phyloP scores from a whole-genome alignment of 2,329 filamentous ascomycete genomes.

The Arthrinium phaeospermum region DNA sequence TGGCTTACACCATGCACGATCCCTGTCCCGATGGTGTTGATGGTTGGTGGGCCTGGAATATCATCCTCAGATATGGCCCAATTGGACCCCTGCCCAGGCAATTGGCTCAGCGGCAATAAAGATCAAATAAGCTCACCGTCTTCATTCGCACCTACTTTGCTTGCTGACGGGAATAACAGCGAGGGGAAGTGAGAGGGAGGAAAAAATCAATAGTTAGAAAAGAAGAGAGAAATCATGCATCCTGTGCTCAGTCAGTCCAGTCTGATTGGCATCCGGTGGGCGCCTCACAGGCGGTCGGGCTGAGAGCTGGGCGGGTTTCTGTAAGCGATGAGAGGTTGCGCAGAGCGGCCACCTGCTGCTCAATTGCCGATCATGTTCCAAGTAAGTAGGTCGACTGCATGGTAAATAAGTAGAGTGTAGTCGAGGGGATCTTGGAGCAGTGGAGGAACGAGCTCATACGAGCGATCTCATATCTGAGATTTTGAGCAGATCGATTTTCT shows the following conservation, averaged over 20 bases:
- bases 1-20: background rate
- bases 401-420: background rate
- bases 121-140: slow-evolving; percentile 15
- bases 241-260: background rate
- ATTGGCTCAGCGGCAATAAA: slow-evolving; percentile 8
- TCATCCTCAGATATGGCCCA: background rate
- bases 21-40: slow-evolving; percentile 6
- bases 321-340: slow-evolving; percentile 13
- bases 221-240: background rate
- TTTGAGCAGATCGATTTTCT: background rate
- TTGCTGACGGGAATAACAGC: background rate
- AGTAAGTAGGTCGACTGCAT: background rate
- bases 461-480: background rate
- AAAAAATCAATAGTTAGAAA: background rate
- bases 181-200: background rate
- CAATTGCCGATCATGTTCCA: slow-evolving; percentile 1
- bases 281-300: slow-evolving; percentile 9
- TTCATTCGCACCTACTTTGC: background rate
- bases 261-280: background rate
- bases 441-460: too few species aligned
- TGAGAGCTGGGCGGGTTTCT: slow-evolving; percentile 15
- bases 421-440: background rate
- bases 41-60: slow-evolving; percentile 13
- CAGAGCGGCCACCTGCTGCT: background rate
- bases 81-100: background rate